Conservation (phyloP, 495 filamentous ascomycete species). For the Xylaria cubensis region DNA sequence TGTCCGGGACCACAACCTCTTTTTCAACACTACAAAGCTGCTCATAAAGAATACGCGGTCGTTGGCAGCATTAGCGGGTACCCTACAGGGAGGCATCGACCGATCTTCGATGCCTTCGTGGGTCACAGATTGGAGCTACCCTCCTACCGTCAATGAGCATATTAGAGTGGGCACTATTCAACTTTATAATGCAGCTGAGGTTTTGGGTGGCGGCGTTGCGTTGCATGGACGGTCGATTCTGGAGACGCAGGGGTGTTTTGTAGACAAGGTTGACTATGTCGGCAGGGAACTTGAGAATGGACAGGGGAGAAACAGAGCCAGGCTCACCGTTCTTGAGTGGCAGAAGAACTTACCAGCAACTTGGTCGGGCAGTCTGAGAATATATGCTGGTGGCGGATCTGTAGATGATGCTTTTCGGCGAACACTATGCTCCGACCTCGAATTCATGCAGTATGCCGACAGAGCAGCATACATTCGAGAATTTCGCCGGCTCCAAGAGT, state of each 20-base stretch:
- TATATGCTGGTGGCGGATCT: neutral
- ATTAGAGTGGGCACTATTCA: constrained; percentile 25
- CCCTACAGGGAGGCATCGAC: constrained; percentile 18
- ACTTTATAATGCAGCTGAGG: constrained; percentile 28
- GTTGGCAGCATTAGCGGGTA: constrained; percentile 27
- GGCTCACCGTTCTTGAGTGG: constrained; percentile 12
- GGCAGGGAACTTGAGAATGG: constrained; percentile 26
- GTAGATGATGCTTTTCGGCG: constrained; percentile 32
- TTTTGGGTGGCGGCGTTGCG: neutral
- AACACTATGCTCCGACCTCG: constrained; percentile 31
- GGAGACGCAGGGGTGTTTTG: constrained; percentile 21
- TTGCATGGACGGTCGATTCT: constrained; percentile 28
- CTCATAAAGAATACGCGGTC: constrained; percentile 29
- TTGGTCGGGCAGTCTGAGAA: too few species aligned
- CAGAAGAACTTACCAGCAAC: neutral
- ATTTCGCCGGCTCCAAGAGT: constrained; percentile 3
- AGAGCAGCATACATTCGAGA: constrained; percentile 12
- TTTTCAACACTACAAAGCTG: constrained; percentile 21
- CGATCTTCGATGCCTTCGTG: constrained; percentile 30
- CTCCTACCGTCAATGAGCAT: constrained; percentile 26
- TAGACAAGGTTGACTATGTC: constrained; percentile 33
- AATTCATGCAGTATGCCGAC: constrained; percentile 16
- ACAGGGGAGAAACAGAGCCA: constrained; percentile 11
- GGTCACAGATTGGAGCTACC: constrained; percentile 36
- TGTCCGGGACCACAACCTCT: constrained; percentile 9